phyloP scores from a whole-genome alignment of 177 flowering plant genomes.

The Vitis hybrid region DNA sequence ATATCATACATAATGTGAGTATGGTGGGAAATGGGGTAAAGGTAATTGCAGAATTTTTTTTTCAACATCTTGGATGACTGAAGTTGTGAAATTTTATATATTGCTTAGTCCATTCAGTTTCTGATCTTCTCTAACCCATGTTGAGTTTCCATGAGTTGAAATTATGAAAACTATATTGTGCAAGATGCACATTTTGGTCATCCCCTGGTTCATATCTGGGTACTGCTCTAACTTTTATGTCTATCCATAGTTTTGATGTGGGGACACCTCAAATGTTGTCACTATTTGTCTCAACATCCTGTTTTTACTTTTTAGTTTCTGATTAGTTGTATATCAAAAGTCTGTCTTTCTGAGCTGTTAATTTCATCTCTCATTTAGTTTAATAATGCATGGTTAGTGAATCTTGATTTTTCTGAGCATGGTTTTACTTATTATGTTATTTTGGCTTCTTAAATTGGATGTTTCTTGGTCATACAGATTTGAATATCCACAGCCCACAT shows the following conservation, averaged over 20 bases:
- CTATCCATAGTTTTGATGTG: not conserved
- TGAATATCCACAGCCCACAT: conserved; percentile 98
- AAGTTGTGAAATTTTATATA: too few species aligned
- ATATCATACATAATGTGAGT: too few species aligned
- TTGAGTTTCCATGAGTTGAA: too few species aligned
- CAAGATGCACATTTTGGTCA: not conserved
- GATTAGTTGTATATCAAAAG: not conserved
- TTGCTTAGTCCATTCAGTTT: too few species aligned
- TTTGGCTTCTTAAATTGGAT: not conserved
- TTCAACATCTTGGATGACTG: too few species aligned
- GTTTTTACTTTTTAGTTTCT: not conserved
- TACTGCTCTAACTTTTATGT: not conserved
- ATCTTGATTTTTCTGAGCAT: not conserved
- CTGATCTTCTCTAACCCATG: too few species aligned
- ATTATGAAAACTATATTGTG: not conserved
- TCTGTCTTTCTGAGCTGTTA: not conserved
- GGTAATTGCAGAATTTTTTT: too few species aligned
- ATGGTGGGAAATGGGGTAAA: too few species aligned
- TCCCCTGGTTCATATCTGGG: not conserved
- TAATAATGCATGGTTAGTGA: not conserved
- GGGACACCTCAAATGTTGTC: not conserved
- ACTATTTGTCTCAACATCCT: not conserved
- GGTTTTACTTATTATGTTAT: conserved; percentile 8
- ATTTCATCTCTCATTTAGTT: not conserved
- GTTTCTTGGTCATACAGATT: conserved; percentile 46